A percentile compares a stretch with the other conserved stretches of the same genome.
phyloP scores from a whole-genome alignment of 2,329 filamentous ascomycete species.

The Fusarium abutilonis region DNA sequence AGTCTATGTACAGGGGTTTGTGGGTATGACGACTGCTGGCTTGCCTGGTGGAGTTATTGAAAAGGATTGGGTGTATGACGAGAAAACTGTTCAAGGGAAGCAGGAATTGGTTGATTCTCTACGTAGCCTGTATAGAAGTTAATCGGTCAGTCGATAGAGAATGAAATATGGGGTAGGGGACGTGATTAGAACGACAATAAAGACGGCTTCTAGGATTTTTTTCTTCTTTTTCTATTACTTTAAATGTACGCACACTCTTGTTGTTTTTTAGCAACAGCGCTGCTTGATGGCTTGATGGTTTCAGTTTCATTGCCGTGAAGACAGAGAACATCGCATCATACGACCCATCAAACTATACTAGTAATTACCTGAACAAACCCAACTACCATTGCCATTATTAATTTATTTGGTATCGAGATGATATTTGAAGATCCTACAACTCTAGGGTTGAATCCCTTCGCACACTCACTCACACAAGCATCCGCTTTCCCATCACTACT shows the following conservation, averaged over 20 bases:
- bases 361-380: conserved; percentile 6
- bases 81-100: conserved; percentile 40
- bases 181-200: no score
- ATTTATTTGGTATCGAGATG: not conserved
- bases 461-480: conserved; percentile 32
- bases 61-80: conserved; percentile 39
- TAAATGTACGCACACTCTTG: no score
- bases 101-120: conserved; percentile 43
- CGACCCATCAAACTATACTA: not conserved
- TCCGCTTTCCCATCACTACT: conserved; percentile 15
- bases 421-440: not conserved
- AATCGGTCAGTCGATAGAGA: not conserved
- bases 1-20: conserved; percentile 41
- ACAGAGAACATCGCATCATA: not conserved
- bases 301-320: no score
- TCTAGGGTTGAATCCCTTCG: conserved; percentile 29
- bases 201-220: no score
- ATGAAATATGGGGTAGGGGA: no score
- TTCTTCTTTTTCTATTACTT: no score
- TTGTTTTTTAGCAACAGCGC: no score
- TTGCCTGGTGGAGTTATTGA: conserved; percentile 43
- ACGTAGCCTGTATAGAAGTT: conserved; percentile 17
- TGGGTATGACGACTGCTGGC: conserved; percentile 43
- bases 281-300: no score
- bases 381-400: not conserved